Percentiles rank a stretch among this genome's conserved stretches.
Evolutionary conservation across 225 moss, liverwort and hornwort genomes (phyloP).

Genomic region (Pseudoscleropodium purum): DNA sequence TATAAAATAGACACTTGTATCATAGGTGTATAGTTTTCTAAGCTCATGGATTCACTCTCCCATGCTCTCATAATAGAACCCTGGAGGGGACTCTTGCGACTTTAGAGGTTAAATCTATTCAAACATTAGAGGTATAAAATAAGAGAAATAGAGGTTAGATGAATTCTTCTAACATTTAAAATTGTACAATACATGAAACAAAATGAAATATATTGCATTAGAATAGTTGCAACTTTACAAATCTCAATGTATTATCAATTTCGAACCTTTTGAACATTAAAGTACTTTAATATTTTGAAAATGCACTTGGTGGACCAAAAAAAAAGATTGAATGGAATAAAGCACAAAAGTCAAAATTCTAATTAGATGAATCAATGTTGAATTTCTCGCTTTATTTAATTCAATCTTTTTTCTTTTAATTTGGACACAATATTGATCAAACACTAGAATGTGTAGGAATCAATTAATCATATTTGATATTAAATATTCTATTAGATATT

Average conservation of each 20-base stretch:
- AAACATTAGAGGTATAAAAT: not conserved
- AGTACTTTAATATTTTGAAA: not conserved
- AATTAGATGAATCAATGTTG: not conserved
- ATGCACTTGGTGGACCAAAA: accelerated
- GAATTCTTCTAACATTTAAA: not conserved
- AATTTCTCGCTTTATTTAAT: accelerated
- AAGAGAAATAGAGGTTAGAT: not conserved
- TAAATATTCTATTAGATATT: not conserved
- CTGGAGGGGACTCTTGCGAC: too few relatives aligned
- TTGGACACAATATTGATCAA: not conserved
- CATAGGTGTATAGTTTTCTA: too few relatives aligned
- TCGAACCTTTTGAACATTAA: not conserved
- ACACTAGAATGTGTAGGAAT: not conserved
- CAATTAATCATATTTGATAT: not conserved
- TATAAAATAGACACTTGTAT: too few relatives aligned
- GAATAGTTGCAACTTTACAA: not conserved
- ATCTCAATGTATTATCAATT: not conserved
- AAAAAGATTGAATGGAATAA: not conserved
- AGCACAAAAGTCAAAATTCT: not conserved
- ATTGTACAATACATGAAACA: not conserved
- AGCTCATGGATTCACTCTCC: too few relatives aligned
- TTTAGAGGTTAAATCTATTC: not conserved
- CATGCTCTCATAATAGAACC: too few relatives aligned
- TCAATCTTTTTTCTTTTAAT: not conserved
- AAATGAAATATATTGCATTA: not conserved